Evolutionary conservation across 2,329 filamentous ascomycete species (phyloP).

Genomic region (Aspergillus sergii): DNA sequence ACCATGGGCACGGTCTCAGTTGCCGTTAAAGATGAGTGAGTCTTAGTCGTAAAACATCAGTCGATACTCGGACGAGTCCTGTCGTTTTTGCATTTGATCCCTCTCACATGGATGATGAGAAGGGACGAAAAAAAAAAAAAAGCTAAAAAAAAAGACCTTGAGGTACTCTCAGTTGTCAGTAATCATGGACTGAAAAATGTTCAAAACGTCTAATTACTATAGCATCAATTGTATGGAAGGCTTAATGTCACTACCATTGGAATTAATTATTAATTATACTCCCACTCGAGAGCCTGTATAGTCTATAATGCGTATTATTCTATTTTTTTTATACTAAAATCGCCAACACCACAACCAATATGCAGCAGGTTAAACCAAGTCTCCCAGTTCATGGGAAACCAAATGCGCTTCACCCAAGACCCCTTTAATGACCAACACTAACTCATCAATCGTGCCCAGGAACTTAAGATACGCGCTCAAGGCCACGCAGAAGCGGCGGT

Average conservation of each 20-base stretch:
- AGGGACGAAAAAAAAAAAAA: not conserved
- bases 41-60: not conserved
- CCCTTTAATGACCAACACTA: slow-evolving; percentile 49
- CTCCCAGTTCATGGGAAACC: slow-evolving; percentile 20
- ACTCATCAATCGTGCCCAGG: slow-evolving; percentile 47
- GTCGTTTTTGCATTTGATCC: not conserved
- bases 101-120: not conserved
- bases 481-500: slow-evolving; percentile 52
- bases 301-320: not conserved
- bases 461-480: slow-evolving; percentile 50
- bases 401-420: slow-evolving; percentile 47
- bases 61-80: not conserved
- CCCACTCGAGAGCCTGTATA: not conserved
- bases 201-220: not conserved
- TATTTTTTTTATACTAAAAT: not conserved
- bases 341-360: too few relatives aligned
- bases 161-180: not conserved
- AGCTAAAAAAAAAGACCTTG: not conserved
- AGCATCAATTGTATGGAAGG: not conserved
- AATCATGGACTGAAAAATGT: not conserved
- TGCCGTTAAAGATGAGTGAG: slow-evolving; percentile 5
- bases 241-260: not conserved
- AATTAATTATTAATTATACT: not conserved
- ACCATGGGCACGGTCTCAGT: slow-evolving; percentile 12
- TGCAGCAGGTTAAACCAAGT: slow-evolving; percentile 1